Base-by-base conservation (phyloP, 805 yeast genomes). In the Saccharomyces kudriavzevii region DNA sequence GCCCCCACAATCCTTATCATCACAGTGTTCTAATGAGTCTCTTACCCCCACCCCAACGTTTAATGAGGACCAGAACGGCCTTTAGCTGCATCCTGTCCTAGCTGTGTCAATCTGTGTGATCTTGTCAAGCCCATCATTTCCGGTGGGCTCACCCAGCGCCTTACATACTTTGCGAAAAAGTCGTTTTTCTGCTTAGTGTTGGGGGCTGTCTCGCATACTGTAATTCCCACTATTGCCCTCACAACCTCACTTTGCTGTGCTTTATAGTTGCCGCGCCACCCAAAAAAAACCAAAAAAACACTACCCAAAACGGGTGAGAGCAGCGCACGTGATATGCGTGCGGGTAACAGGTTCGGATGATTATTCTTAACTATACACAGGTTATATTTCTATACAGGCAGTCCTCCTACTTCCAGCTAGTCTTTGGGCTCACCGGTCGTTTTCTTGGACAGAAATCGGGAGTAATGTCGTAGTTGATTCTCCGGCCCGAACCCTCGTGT, bases 401-500 rank as follows among this genome's bases (percentile, higher is more conserved):
- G 5, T 17, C n/a, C 49, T 13, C 25, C 3, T 47, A 35, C 25
- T 24, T 17, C n/a, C 20, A 17, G 26, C 45, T 27, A 14, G 4
- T 14, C 10, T 6, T 30, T 31, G 50, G 50, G n/a, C 24, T 30
- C 45, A 6, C n/a, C 28, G 20, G 11, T 28, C 20, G 1, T 24
- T 5, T 31, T 24, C 47, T 40, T 72, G 57, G 43, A 4, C 43
- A 35, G 11, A 20, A 35, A 35, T 20, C 43, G 43, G 8, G 43
- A 35, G 55, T 63, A 60, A 48, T 72, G 66, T 60, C 63, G 66
- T 73, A 80, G 56, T 67, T 79, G 45, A 68, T 75, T 70, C 54
- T 67, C 70, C n/a, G 82, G 82, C 40, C 72, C 70, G 50, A 79
- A 70, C 31, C 80, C 71, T 58, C 69, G 74, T 62, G 64, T 54